Conservation (phyloP, 2,329 filamentous ascomycete species). For the Colletotrichum navitas region DNA sequence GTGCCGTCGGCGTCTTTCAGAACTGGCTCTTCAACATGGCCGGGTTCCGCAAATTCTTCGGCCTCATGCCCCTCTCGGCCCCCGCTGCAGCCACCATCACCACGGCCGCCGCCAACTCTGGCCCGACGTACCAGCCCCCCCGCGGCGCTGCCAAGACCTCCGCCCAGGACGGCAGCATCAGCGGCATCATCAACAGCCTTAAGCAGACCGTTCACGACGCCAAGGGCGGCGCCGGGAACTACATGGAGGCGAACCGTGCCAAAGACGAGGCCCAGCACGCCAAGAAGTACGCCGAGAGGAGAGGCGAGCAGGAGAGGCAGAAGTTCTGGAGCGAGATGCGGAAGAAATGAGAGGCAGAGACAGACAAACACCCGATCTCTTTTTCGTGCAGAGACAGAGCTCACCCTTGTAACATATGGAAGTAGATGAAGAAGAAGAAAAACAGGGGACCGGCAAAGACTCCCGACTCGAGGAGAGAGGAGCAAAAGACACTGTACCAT, state of each 20-base stretch:
- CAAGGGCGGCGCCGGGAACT: constrained; percentile 49
- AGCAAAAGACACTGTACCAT: constrained; percentile 30
- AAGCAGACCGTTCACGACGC: constrained; percentile 55
- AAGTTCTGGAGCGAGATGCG: constrained; percentile 49
- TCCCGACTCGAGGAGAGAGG: background rate
- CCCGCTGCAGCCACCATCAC: constrained; percentile 35
- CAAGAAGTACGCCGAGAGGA: constrained; percentile 53
- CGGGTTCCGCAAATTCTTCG: constrained; percentile 54
- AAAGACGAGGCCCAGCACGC: constrained; percentile 54
- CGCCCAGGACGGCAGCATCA: constrained; percentile 49
- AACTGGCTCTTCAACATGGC: constrained; percentile 55
- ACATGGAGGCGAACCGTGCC: constrained; percentile 48
- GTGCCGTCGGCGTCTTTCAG: constrained; percentile 50
- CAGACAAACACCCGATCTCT: constrained; percentile 44
- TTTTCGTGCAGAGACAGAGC: constrained; percentile 5
- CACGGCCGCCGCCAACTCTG: constrained; percentile 30
- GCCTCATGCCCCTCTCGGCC: constrained; percentile 47
- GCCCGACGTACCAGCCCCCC: constrained; percentile 52
- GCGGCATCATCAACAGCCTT: constrained; percentile 51
- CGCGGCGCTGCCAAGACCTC: constrained; percentile 30
- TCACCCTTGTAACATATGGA: constrained; percentile 4
- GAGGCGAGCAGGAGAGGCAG: constrained; percentile 52
- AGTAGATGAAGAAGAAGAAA: no score
- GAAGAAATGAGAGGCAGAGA: constrained; percentile 44
- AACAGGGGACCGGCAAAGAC: background rate